These are phyloP conservation scores for Cryomyces antarcticus DNA, from an alignment of 495 filamentous ascomycete species.

Conservation along the genomic window DNA sequence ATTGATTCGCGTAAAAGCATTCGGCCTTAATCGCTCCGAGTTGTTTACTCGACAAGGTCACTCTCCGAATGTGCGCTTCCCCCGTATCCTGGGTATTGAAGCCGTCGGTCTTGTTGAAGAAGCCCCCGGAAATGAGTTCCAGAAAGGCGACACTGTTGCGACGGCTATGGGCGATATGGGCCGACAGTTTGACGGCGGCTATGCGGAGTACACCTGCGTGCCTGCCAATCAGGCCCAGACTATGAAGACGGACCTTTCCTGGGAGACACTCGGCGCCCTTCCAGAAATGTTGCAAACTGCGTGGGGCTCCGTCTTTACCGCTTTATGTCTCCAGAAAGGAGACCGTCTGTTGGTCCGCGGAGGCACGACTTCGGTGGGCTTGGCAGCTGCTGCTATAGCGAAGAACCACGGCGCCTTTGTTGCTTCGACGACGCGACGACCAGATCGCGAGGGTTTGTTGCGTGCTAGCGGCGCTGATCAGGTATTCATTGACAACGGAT, in stretches of 20 bases:
- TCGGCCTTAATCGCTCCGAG: slow-evolving; percentile 35
- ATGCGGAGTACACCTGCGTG: slow-evolving; percentile 32
- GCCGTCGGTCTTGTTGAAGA: slow-evolving; percentile 24
- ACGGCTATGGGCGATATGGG: slow-evolving; percentile 35
- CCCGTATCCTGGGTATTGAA: slow-evolving; percentile 31
- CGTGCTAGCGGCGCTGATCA: slow-evolving; percentile 20
- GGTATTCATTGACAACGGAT: slow-evolving; percentile 23
- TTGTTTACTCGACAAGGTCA: slow-evolving; percentile 34
- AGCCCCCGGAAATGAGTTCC: slow-evolving; percentile 23
- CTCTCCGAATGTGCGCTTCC: slow-evolving; percentile 24
- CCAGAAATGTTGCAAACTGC: slow-evolving; percentile 38
- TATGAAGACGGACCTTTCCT: slow-evolving; percentile 18
- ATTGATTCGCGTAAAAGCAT: slow-evolving; percentile 28
- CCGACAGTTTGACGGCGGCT: slow-evolving; percentile 29
- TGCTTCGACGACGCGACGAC: slow-evolving; percentile 21
- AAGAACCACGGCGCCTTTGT: slow-evolving; percentile 21
- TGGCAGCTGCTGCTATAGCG: slow-evolving; percentile 28
- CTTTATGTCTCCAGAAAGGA: slow-evolving; percentile 20
- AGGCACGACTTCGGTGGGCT: slow-evolving; percentile 27
- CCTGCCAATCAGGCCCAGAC: slow-evolving; percentile 24
- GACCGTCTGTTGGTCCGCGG: slow-evolving; percentile 30
- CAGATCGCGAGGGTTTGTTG: slow-evolving; percentile 19
- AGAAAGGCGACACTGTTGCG: slow-evolving; percentile 23
- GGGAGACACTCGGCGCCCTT: slow-evolving; percentile 27
- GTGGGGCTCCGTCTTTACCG: slow-evolving; percentile 24